Evolutionary conservation across 2,329 filamentous ascomycete genomes (phyloP).

Genomic region (Ceratocystis variospora): DNA sequence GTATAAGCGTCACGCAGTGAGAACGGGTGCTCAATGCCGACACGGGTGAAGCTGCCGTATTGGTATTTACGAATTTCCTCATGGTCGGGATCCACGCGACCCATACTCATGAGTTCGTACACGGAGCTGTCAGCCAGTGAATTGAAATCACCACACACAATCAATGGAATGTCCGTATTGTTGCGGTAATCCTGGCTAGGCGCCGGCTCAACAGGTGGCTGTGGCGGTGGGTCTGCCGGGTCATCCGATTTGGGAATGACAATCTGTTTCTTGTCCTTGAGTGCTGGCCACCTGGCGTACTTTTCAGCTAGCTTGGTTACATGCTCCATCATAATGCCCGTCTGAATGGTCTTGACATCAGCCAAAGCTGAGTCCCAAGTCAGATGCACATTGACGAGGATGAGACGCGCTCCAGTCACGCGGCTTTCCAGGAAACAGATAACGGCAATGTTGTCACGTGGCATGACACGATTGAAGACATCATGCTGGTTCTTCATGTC

Average conservation of each 20-base stretch:
- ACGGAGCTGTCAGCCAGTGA: conserved; percentile 77
- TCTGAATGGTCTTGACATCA: conserved; percentile 94
- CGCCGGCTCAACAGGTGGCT: conserved; percentile 49
- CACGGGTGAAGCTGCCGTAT: conserved; percentile 83
- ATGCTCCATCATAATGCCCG: conserved; percentile 86
- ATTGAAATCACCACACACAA: conserved; percentile 95
- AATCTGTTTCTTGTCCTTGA: conserved; percentile 63
- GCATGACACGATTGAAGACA: conserved; percentile 97
- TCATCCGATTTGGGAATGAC: conserved; percentile 31
- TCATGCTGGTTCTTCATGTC: conserved; percentile 97
- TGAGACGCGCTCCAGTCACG: conserved; percentile 74
- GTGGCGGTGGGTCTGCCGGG: conserved; percentile 31
- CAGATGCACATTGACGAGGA: conserved; percentile 86
- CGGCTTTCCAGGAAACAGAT: conserved; percentile 88
- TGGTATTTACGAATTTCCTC: conserved; percentile 65
- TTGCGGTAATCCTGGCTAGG: conserved; percentile 78
- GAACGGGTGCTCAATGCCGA: conserved; percentile 91
- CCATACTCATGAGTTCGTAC: conserved; percentile 76
- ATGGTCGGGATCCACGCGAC: conserved; percentile 64
- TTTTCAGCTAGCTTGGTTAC: conserved; percentile 74
- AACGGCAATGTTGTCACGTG: conserved; percentile 90
- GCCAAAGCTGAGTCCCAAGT: conserved; percentile 86
- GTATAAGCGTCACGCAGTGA: conserved; percentile 82
- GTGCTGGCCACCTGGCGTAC: conserved; percentile 65
- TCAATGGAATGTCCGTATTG: conserved; percentile 74